Evolutionary conservation across 1,139 yeast genomes (phyloP).

Genomic region (Protomyces lactucae-debilis): DNA sequence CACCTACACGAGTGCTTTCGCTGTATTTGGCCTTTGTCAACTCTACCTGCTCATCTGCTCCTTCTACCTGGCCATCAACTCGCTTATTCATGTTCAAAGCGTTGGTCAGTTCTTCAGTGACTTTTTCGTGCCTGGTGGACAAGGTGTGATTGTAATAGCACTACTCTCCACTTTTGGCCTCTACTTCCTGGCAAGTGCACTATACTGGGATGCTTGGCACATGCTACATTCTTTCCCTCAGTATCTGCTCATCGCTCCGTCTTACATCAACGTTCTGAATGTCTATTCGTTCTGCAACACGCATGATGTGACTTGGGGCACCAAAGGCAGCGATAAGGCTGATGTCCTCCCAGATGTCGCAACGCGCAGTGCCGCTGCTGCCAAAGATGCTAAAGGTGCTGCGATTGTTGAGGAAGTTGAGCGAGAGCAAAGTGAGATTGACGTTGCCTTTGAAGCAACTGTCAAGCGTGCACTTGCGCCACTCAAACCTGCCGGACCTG

Average conservation of each 20-base stretch:
- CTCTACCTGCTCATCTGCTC: slow-evolving; percentile 42
- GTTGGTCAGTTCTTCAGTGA: slow-evolving; percentile 33
- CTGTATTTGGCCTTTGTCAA: slow-evolving; percentile 43
- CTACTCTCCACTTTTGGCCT: slow-evolving; percentile 80
- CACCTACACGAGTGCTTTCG: slow-evolving; percentile 39
- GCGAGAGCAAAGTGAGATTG: slow-evolving; percentile 65
- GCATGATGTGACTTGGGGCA: slow-evolving; percentile 86
- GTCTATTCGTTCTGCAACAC: slow-evolving; percentile 82
- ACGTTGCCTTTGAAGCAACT: slow-evolving; percentile 40
- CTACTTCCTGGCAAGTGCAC: slow-evolving; percentile 68
- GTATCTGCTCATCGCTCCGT: slow-evolving; percentile 65
- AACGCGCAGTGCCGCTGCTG: slow-evolving; percentile 45
- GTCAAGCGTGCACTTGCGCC: slow-evolving; percentile 45
- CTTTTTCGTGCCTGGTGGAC: slow-evolving; percentile 35
- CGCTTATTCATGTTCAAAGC: slow-evolving; percentile 29
- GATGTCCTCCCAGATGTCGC: slow-evolving; percentile 54
- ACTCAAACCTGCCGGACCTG: slow-evolving; percentile 40
- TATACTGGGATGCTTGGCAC: slow-evolving; percentile 75
- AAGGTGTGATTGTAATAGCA: slow-evolving; percentile 62
- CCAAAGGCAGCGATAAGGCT: slow-evolving; percentile 70
- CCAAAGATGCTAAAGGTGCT: slow-evolving; percentile 54
- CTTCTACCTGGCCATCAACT: slow-evolving; percentile 41
- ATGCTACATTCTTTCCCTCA: slow-evolving; percentile 70
- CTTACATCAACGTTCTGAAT: slow-evolving; percentile 70
- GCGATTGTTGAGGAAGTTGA: slow-evolving; percentile 70